Conservation (phyloP, 805 yeast species). For the Saitoella complicata region DNA sequence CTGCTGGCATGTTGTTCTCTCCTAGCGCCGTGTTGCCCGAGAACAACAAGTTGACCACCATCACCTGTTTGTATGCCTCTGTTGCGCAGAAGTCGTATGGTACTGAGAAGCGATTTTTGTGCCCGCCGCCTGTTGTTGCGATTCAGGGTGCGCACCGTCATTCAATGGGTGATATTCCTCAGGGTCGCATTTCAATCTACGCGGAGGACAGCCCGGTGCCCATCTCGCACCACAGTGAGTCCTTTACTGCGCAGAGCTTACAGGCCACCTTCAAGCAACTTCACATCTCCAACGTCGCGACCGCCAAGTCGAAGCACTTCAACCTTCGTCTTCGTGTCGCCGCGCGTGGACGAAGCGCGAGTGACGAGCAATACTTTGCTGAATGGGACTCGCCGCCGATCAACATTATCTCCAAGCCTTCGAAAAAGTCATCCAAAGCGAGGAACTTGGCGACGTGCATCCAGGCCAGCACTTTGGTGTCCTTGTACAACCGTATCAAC, state of each 20-base stretch:
- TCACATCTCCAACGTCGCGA: background rate
- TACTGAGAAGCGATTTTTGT: conserved; percentile 1
- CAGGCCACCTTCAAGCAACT: background rate
- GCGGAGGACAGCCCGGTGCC: background rate
- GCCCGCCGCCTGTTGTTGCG: conserved; percentile 1
- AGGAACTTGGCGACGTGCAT: background rate
- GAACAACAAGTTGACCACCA: background rate
- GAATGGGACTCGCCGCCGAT: background rate
- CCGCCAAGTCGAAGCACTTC: background rate
- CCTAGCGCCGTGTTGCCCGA: no score
- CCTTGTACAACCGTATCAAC: conserved; percentile 2
- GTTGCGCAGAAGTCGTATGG: conserved; percentile 2
- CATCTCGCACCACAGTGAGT: background rate
- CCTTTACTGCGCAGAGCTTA: background rate
- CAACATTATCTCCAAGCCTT: background rate
- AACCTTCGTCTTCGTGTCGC: background rate
- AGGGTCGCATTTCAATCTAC: background rate
- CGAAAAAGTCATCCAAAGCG: background rate
- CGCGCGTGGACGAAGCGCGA: background rate
- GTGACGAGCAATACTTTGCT: background rate
- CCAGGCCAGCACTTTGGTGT: background rate
- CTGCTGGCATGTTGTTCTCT: no score
- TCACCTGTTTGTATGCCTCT: conserved; percentile 1
- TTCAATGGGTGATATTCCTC: background rate
- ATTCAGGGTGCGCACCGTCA: background rate